phyloP scores from a whole-genome alignment of 306 rosid species.

The Cucurbita ficifolia region DNA sequence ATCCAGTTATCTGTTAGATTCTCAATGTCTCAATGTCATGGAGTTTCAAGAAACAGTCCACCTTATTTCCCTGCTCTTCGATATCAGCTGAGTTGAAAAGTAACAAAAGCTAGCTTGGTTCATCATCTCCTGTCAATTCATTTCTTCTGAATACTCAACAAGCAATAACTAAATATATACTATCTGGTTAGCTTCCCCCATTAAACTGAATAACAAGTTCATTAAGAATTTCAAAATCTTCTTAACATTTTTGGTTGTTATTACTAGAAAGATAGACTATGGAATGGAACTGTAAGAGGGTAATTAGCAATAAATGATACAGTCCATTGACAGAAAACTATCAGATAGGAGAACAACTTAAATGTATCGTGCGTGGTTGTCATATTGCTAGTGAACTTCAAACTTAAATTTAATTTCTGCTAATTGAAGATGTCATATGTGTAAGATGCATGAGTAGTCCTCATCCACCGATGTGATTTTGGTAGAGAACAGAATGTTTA shows the following conservation, averaged over 20 bases:
- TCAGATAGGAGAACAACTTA: background rate
- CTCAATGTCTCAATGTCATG: background rate
- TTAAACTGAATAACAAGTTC: background rate
- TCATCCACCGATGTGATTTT: background rate
- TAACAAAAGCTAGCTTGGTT: background rate
- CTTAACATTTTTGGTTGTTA: background rate
- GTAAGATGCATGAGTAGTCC: background rate
- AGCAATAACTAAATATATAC: background rate
- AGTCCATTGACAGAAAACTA: background rate
- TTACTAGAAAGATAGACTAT: background rate
- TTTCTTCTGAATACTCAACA: background rate
- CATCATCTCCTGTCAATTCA: background rate
- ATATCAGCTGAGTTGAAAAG: background rate
- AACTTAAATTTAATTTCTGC: background rate
- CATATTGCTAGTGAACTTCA: background rate
- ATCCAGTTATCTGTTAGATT: background rate
- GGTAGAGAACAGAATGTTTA: background rate
- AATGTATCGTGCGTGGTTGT: background rate
- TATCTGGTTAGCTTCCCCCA: background rate
- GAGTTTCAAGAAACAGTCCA: background rate
- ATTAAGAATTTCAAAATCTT: background rate
- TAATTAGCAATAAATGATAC: background rate
- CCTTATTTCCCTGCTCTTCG: background rate
- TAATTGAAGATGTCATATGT: background rate
- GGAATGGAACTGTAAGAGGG: background rate